Evolutionary conservation across 2,329 filamentous ascomycete genomes (phyloP).

Genomic region (Conoideocrella luteorostrata): DNA sequence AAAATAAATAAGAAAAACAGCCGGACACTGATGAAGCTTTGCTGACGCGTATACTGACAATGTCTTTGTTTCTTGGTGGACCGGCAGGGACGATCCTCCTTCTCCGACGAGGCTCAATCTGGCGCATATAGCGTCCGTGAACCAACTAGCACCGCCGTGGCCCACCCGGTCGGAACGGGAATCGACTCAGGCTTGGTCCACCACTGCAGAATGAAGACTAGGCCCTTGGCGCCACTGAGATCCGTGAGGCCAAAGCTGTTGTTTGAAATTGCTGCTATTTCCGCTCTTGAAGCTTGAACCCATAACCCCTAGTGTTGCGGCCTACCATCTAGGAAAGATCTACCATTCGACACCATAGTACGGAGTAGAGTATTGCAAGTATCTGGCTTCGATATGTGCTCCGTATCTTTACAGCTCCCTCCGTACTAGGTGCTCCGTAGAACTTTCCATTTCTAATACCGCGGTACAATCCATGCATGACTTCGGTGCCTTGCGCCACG

Average conservation of each 20-base stretch:
- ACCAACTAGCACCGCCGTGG: not conserved
- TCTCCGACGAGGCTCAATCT: not conserved
- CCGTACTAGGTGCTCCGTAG: no score
- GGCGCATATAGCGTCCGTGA: not conserved
- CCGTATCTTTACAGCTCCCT: no score
- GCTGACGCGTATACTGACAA: not conserved
- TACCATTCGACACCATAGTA: not conserved
- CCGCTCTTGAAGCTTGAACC: not conserved
- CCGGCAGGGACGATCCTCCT: not conserved
- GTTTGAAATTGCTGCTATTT: not conserved
- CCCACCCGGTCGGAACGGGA: constrained; percentile 1
- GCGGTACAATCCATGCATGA: no score
- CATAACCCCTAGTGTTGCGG: not conserved
- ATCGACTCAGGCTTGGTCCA: constrained; percentile 1
- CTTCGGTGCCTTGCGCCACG: no score
- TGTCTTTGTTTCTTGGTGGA: not conserved
- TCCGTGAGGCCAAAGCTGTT: not conserved
- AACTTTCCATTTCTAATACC: no score
- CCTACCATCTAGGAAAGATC: not conserved
- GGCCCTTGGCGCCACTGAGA: no score
- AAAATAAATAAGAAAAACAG: not conserved
- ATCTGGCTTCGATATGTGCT: not conserved
- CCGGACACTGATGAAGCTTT: not conserved
- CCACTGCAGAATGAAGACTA: not conserved
- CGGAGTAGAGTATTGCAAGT: no score